Conservation (phyloP, 495 filamentous ascomycete species). For the Penicillium lividum region DNA sequence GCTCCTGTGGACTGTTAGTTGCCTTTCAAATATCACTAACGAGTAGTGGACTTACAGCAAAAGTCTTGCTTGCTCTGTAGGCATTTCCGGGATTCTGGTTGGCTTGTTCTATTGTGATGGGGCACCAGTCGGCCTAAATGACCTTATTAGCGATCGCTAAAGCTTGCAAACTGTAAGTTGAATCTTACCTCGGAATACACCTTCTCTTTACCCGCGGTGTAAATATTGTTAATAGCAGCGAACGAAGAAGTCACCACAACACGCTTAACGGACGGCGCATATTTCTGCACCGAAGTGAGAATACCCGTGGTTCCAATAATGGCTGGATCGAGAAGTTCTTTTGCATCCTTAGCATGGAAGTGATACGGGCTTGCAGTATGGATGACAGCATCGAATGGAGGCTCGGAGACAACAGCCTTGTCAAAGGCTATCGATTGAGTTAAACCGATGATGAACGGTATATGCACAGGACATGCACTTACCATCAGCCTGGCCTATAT, state of each 20-base stretch:
- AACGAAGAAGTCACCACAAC: slow-evolving; percentile 75
- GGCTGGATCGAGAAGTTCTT: slow-evolving; percentile 36
- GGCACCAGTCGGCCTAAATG: slow-evolving; percentile 67
- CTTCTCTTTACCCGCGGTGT: slow-evolving; percentile 35
- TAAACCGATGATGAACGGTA: not conserved
- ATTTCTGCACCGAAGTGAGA: slow-evolving; percentile 43
- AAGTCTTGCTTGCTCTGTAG: slow-evolving; percentile 52
- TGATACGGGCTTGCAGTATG: slow-evolving; percentile 78
- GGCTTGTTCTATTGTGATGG: slow-evolving; percentile 64
- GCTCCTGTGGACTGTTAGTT: slow-evolving; percentile 31
- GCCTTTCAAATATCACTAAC: not conserved
- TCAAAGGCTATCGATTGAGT: slow-evolving; percentile 51
- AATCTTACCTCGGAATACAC: slow-evolving; percentile 57
- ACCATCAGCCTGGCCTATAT: slow-evolving; percentile 57
- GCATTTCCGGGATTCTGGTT: slow-evolving; percentile 33
- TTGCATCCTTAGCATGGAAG: slow-evolving; percentile 41
- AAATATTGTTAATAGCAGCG: slow-evolving; percentile 62
- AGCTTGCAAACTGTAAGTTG: not conserved
- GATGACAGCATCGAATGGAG: slow-evolving; percentile 70
- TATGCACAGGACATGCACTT: not conserved
- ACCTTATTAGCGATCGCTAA: not conserved
- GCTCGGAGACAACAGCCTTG: slow-evolving; percentile 60
- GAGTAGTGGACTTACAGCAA: slow-evolving; percentile 24
- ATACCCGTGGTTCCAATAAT: slow-evolving; percentile 47
- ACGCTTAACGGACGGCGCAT: slow-evolving; percentile 48